Evolutionary conservation across 257 asterid species (phyloP), one percentile per base, ranked within the genome.

Genomic region (Solanum phureja): DNA sequence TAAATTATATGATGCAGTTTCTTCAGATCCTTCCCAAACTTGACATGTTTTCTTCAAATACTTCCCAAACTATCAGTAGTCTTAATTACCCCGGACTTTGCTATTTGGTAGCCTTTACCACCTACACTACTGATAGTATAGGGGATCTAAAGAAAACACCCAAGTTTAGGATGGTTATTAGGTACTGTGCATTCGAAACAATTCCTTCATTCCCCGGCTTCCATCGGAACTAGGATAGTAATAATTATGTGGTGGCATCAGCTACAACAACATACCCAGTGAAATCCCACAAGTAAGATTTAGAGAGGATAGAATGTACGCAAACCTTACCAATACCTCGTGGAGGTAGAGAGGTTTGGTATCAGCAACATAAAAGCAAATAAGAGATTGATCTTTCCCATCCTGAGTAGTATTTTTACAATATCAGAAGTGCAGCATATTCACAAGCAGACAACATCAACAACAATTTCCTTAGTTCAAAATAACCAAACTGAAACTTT

Each of bases 141-240:
- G 76, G 38, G 76, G 38, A 69, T 69, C 76, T 16, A 19, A 69
- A 29, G 40, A 29, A 31, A 69, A 69, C 12, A 7, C 23, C 5
- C 76, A 69, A 69, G 76, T 69, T 69, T 69, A 69, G 76, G 3
- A 18, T 31, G 76, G 40, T 13, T 3, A 3, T 31, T 69, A 69
- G 2, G 40, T 6, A 69, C 29, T 69, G 38, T 69, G 76, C 21
- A 7, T 31, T 69, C 38, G 0, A 31, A 69, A 31, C 76, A 95
- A 91, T 88, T 95, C 96, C 90, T 95, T 96, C 96, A 96, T 95
- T 79, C 98, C 98, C 85, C 98, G 0, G 76, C 76, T 96, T 89
- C 98, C 99, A 29, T 98, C 98, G 86, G 98, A 93, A 92, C 98
- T 95, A 87, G 98, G 98, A 89, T 96, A 94, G 89, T 94, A 96